These are phyloP conservation scores for Pluteus cervinus DNA, from an alignment of 768 basidiomycete species.

Conservation along the genomic window DNA sequence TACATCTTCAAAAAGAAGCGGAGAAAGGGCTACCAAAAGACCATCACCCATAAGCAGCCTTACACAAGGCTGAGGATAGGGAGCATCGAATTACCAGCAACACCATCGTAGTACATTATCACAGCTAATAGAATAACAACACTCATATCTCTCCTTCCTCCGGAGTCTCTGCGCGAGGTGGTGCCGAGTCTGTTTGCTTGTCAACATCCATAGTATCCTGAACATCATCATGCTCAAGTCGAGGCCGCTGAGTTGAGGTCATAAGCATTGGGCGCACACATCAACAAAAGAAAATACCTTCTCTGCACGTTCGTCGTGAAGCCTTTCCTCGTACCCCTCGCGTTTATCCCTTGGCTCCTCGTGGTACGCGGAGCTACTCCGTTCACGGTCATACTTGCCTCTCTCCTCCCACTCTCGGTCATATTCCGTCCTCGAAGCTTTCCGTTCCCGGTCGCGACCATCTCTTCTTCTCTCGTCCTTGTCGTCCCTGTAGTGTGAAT, in stretches of 20 bases:
- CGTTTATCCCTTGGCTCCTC: slow-evolving; percentile 53
- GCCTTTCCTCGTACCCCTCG: slow-evolving; percentile 42
- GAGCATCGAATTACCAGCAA: slow-evolving; percentile 44
- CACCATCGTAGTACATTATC: slow-evolving; percentile 11
- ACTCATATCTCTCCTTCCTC: slow-evolving; percentile 83
- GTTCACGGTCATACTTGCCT: slow-evolving; percentile 26
- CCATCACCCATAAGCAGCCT: slow-evolving; percentile 88
- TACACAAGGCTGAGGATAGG: slow-evolving; percentile 95
- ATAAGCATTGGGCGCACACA: background rate
- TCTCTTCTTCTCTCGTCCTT: slow-evolving; percentile 50
- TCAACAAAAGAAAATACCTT: slow-evolving; percentile 43
- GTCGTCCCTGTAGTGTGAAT: slow-evolving; percentile 48
- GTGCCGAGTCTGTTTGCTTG: slow-evolving; percentile 30
- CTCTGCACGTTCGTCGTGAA: slow-evolving; percentile 53
- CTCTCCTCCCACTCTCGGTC: slow-evolving; percentile 46
- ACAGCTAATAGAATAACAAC: slow-evolving; percentile 8
- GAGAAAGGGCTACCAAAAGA: slow-evolving; percentile 96
- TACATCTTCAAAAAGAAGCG: slow-evolving; percentile 93
- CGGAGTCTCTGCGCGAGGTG: slow-evolving; percentile 65
- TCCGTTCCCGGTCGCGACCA: slow-evolving; percentile 32
- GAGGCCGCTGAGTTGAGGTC: slow-evolving; percentile 35
- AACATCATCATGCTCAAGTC: slow-evolving; percentile 39
- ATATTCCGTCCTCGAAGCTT: slow-evolving; percentile 23
- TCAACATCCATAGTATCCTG: slow-evolving; percentile 37
- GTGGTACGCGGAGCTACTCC: slow-evolving; percentile 28